Evolutionary conservation across 371 early-diverging fungal species (phyloP).

Genomic region (Mucor mucedo): DNA sequence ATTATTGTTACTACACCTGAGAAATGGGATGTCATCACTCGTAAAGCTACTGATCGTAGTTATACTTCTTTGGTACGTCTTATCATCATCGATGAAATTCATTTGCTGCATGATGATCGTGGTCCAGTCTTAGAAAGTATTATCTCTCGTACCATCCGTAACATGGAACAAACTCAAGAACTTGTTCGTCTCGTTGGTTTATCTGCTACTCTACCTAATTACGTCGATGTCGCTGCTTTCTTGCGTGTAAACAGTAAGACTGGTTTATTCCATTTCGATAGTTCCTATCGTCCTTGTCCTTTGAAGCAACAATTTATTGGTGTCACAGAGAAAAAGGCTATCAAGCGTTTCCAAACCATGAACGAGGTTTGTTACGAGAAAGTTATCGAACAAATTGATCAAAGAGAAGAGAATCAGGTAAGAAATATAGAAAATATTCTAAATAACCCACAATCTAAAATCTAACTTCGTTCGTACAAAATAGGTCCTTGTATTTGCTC

Average conservation of each 20-base stretch:
- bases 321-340: constrained; percentile 94
- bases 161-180: constrained; percentile 90
- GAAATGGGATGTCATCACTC: constrained; percentile 99
- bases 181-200: constrained; percentile 96
- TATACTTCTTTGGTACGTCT: constrained; percentile 92
- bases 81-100: constrained; percentile 99
- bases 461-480: not conserved
- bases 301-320: constrained; percentile 95
- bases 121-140: constrained; percentile 98
- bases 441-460: not conserved
- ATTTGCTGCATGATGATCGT: constrained; percentile 98
- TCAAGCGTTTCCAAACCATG: constrained; percentile 93
- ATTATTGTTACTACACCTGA: constrained; percentile 99
- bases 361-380: constrained; percentile 95
- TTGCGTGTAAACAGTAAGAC: constrained; percentile 84
- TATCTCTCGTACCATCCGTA: constrained; percentile 92
- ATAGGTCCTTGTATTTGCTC: constrained; percentile 88
- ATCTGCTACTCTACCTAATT: constrained; percentile 99
- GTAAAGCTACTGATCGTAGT: constrained; percentile 93
- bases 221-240: constrained; percentile 96
- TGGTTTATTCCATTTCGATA: constrained; percentile 95
- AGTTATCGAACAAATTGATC: constrained; percentile 84
- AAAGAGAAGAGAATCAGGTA: constrained; percentile 84
- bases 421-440: too few species aligned
- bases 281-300: constrained; percentile 93